Base-by-base conservation (phyloP, 805 yeast genomes). In the Lipomyces chichibuensis region DNA sequence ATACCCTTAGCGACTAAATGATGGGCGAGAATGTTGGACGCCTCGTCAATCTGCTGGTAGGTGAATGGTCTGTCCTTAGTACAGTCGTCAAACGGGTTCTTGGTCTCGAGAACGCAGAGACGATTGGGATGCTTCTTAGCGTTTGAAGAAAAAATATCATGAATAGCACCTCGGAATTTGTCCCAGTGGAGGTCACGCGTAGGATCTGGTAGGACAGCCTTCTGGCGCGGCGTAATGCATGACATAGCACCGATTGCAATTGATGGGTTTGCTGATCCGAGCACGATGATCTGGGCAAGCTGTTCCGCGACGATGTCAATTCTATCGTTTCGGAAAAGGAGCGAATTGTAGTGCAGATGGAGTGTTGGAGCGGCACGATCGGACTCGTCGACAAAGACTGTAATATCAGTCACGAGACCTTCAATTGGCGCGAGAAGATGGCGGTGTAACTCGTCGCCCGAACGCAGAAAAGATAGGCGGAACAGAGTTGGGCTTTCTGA, bases 21-120 rank as follows among this genome's bases (percentile, higher is more conserved):
- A 79, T 95, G 94, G 46, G 97, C 98, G 20, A 95, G 93, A 35
- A 92, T 84, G 75, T 96, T 95, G 14, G 98, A 92, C 1, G 98
- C 94, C 77, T 91, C 90, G 77, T 95, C 88, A 74, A 95, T 94
- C 77, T 94, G 97, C 74, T 82, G 82, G 78, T 95, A 95, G 46
- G 90, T 87, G 82, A 94, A 95, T 20, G 85, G 80, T 70, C 98
- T 85, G 59, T 92, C 85, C 72, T 81, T 81, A 37, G 80, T 63
- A n/a, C 60, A 66, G 4, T 76, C 74, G 65, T 85, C 83, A 70
- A 86, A 77, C 75, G 87, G 86, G 55, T 89, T 87, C 69, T 89
- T 89, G 32, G 99, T 94, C 80, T 95, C 99, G 33, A 94, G 89
- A 53, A 95, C 97, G 81, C 98, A 92, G 13, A 90, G 83, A 76